Evolutionary conservation across 108 stramenopile species (phyloP), one percentile per base, ranked within the genome.

Genomic region (Schizochytrium sp.): DNA sequence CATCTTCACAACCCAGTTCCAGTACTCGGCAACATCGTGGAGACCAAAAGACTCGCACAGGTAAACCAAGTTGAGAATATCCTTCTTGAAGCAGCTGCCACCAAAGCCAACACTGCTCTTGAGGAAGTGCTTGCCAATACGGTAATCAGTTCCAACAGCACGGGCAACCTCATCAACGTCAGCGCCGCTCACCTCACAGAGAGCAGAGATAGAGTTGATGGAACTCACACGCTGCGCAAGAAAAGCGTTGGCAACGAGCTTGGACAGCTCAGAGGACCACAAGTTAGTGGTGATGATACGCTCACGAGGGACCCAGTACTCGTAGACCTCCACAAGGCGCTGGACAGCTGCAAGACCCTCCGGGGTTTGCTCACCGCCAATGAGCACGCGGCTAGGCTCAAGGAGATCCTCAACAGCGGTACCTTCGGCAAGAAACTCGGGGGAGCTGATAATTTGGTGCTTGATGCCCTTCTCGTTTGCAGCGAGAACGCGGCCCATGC

Each of bases 361-460:
- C 4, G 94, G 93, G 50, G 95, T 96, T 92, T 98, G 97, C 91
- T 96, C 96, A 46, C 99, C 99, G 87, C 99, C 99, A 89, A 99
- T 98, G 64, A 99, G 92, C 19, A 99, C 99, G 88, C 99, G 98
- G 89, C 96, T 95, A 44, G 99, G 99, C 45, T 93, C 90, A 93
- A 95, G 92, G 61, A 99, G 95, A 92, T 99, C 99, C 46, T 91
- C 90, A 64, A 99, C 96, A 87, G 99, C 99, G 7, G 99, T 99
- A 41, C 99, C 99, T 92, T 99, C 99, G n/a, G 99, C 99, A 87
- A 99, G 92, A 92, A 99, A 99, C 96, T 99, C 99, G 56, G 99
- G 99, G 91, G 98, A 98, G 87, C 94, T 94, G 91, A 99, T 90
- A 46, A 99, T 98, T 91, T 98, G 96, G 89, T 98, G 98, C 47